A percentile compares a stretch with the other conserved stretches of the same genome.
Evolutionary conservation across 495 filamentous ascomycete species (phyloP).

Genomic region (Penicillium pulvis): DNA sequence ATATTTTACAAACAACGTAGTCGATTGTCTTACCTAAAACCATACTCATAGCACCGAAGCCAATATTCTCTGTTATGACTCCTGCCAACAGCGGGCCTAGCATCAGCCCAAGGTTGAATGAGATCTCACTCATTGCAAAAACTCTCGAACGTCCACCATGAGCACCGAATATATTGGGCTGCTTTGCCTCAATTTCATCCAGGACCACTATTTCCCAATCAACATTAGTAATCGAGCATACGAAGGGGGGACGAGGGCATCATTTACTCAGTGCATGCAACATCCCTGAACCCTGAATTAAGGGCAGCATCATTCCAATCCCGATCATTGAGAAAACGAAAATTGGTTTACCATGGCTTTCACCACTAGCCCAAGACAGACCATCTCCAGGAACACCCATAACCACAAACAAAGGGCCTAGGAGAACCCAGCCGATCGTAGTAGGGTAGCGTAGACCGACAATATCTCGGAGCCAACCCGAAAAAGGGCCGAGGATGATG

Average conservation of each 20-base stretch:
- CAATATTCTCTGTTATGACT: not conserved
- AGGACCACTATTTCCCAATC: constrained; percentile 1
- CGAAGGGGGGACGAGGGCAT: not conserved
- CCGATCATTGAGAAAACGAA: constrained; percentile 4
- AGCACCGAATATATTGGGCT: not conserved
- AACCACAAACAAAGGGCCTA: not conserved
- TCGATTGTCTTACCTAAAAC: not conserved
- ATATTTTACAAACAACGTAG: not conserved
- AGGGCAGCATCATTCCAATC: constrained; percentile 11
- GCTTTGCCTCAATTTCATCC: constrained; percentile 1
- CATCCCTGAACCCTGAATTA: constrained; percentile 8
- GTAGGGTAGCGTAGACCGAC: constrained; percentile 10
- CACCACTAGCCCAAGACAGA: not conserved
- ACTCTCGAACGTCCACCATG: constrained; percentile 1
- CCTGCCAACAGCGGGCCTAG: not conserved
- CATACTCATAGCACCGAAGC: constrained; percentile 1
- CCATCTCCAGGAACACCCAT: constrained; percentile 7
- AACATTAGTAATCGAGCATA: not conserved
- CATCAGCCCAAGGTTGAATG: constrained; percentile 5
- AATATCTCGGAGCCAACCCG: constrained; percentile 18
- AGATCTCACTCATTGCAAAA: constrained; percentile 1
- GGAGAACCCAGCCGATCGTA: not conserved
- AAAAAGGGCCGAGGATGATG: constrained; percentile 14
- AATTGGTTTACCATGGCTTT: not conserved
- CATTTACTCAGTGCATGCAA: constrained; percentile 5